Conservation (phyloP, 805 yeast species). For the Saturnispora galanensis region DNA sequence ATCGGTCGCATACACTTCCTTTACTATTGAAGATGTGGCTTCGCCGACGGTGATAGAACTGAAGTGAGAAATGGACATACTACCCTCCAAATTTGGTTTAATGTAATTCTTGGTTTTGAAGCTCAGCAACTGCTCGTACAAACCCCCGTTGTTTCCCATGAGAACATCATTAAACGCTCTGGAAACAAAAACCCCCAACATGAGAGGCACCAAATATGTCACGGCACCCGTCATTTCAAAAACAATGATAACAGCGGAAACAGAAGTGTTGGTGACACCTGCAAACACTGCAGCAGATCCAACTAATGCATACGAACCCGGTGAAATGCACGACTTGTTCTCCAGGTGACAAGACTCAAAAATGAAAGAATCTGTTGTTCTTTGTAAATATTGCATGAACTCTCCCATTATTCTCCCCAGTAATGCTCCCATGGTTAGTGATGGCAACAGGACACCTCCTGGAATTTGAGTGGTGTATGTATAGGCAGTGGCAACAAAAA, state of each 20-base stretch:
- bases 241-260: constrained; percentile 68
- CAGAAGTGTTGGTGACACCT: constrained; percentile 72
- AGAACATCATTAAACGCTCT: constrained; percentile 62
- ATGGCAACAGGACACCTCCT: constrained; percentile 59
- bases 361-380: constrained; percentile 28
- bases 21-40: neutral
- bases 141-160: constrained; percentile 36
- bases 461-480: constrained; percentile 63
- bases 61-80: constrained; percentile 6
- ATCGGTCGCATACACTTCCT: constrained; percentile 1
- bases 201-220: constrained; percentile 73
- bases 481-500: constrained; percentile 48
- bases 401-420: constrained; percentile 49
- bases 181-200: constrained; percentile 72
- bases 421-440: constrained; percentile 52
- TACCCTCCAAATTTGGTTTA: constrained; percentile 29
- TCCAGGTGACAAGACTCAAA: constrained; percentile 33
- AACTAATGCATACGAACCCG: constrained; percentile 81
- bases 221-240: constrained; percentile 84
- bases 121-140: constrained; percentile 53
- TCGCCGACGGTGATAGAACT: constrained; percentile 3
- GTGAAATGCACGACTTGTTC: constrained; percentile 50
- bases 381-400: constrained; percentile 39
- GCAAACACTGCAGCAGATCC: constrained; percentile 81
- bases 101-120: constrained; percentile 33